These are phyloP conservation scores for Leccinum pallidistipes DNA, from an alignment of 1,284 basidiomycete genomes.

Conservation along the genomic window DNA sequence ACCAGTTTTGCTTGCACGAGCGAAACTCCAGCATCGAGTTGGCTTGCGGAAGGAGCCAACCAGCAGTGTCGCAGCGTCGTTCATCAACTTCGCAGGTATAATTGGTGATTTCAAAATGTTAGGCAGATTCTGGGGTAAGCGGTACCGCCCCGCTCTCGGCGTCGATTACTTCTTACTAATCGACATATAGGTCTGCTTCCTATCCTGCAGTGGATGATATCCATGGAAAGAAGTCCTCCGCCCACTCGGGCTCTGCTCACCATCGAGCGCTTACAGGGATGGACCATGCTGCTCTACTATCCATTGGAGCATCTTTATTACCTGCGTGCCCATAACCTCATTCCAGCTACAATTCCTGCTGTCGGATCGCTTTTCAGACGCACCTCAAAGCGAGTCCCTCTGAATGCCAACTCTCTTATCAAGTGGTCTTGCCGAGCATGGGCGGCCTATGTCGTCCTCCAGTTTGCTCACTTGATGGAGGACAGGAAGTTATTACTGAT, in stretches of 20 bases:
- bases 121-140: constrained; percentile 75
- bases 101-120: constrained; percentile 70
- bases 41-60: constrained; percentile 52
- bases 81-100: constrained; percentile 53
- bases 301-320: constrained; percentile 81
- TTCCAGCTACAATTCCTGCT: constrained; percentile 52
- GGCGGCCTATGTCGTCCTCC: constrained; percentile 73
- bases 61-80: constrained; percentile 54
- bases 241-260: constrained; percentile 68
- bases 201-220: constrained; percentile 76
- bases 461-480: constrained; percentile 69
- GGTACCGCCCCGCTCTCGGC: background rate
- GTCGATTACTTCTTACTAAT: background rate
- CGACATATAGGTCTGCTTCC: constrained; percentile 60
- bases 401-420: constrained; percentile 50
- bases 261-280: constrained; percentile 80
- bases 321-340: constrained; percentile 60
- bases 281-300: constrained; percentile 83
- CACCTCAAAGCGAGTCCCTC: constrained; percentile 40
- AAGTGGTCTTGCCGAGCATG: constrained; percentile 78
- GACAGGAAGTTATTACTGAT: constrained; percentile 59
- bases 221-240: constrained; percentile 65
- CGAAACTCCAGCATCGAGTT: constrained; percentile 61
- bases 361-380: constrained; percentile 43
- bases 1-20: constrained; percentile 64